phyloP scores from a whole-genome alignment of 208 protist species.

The Porcisia deanei region DNA sequence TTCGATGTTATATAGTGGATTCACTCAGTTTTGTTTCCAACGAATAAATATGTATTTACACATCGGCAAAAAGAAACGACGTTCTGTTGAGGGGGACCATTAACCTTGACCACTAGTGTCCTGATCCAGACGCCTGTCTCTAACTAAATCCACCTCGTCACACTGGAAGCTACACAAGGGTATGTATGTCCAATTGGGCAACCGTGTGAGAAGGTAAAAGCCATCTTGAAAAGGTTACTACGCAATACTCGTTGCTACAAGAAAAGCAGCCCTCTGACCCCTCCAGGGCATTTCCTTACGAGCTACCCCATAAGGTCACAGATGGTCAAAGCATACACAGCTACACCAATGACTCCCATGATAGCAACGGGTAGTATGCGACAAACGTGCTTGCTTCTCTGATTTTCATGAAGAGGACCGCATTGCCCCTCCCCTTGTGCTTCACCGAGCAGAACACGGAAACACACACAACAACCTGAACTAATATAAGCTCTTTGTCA shows the following conservation, averaged over 20 bases:
- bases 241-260: not conserved
- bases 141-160: not conserved
- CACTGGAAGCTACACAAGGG: not conserved
- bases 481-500: not conserved
- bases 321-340: not conserved
- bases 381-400: not conserved
- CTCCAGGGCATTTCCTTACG: not conserved
- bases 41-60: not conserved
- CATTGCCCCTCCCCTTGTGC: not conserved
- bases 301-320: not conserved
- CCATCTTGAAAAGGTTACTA: not conserved
- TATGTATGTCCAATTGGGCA: not conserved
- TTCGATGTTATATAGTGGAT: not conserved
- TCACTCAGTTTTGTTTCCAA: not conserved
- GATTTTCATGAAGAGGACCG: not conserved
- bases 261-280: not conserved
- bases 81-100: not conserved
- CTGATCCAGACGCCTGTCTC: not conserved
- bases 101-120: not conserved
- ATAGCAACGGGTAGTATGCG: not conserved
- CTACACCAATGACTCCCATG: not conserved
- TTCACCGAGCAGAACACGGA: not conserved
- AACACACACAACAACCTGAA: not conserved
- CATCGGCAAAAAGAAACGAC: not conserved
- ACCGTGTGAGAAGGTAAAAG: not conserved